Base-by-base conservation (phyloP, 1,284 basidiomycete species). In the Fistulina hepatica region DNA sequence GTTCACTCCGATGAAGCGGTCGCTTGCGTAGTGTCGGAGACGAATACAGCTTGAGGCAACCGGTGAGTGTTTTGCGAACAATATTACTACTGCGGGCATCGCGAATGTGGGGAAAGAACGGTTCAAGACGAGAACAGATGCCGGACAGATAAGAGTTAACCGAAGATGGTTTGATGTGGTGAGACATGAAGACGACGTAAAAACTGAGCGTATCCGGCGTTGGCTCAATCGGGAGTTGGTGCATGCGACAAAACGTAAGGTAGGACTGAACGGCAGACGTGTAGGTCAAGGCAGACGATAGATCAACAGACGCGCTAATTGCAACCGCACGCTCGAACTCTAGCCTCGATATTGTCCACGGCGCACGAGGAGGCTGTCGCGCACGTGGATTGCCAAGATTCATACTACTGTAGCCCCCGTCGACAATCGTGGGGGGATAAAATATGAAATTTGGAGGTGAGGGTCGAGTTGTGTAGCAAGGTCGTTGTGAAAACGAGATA, bases 191-290 rank as follows among this genome's bases (percentile, higher is more conserved):
- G 4, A 49, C 47, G 5, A 41, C 26, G 33, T 19, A 54, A 21
- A 52, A 45, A 0, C 39, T 47, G 0, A 54, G 36, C 0, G 49
- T 52, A 17, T 57, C 44, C 16, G 33, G 17, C 1, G 58, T 51
- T 1, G 57, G 57, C 0, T 49, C 31, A 10, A 51, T 10, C 6
- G 53, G 40, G 8, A 57, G 46, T 5, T 46, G 13, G 39, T 61
- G 58, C 0, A 49, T 3, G 6, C 45, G 23, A 31, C 54, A 58
- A 33, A 61, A 61, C 2, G 40, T 37, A 19, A 56, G 15, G 33
- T 65, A 69, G 0, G 59, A 61, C 12, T 61, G 53, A 0, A 63
- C 41, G 5, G 50, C 49, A 0, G 63, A 61, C 0, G 44, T 37
- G 48, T 68, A 69, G 1, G 52, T 38, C 1, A 13, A 1, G 4